Percentiles rank a stretch among this genome's conserved stretches.
Conservation (phyloP, 768 basidiomycete genomes). For the Chalciporus piperatus region DNA sequence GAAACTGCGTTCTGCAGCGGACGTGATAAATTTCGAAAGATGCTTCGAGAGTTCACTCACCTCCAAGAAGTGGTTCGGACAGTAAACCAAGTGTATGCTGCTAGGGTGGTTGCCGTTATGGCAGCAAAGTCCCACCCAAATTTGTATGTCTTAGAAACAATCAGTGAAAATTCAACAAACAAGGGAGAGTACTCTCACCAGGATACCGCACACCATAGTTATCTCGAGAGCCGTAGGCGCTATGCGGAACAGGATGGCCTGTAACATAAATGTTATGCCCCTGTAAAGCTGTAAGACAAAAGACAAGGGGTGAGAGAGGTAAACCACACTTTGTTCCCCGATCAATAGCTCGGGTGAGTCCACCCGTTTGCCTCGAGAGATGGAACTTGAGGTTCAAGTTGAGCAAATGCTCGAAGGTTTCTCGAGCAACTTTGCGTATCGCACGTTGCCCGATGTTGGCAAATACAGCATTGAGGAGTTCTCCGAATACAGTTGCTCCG, state of each 20-base stretch:
- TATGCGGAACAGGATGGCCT: constrained; percentile 91
- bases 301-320: background rate
- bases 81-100: constrained; percentile 95
- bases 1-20: constrained; percentile 74
- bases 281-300: constrained; percentile 37
- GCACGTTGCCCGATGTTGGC: constrained; percentile 94
- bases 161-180: background rate
- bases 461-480: constrained; percentile 93
- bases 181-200: constrained; percentile 50
- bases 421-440: constrained; percentile 90
- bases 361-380: constrained; percentile 90
- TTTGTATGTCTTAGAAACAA: constrained; percentile 73
- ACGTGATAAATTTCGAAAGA: background rate
- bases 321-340: constrained; percentile 86
- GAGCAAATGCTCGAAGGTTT: constrained; percentile 92
- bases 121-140: constrained; percentile 98
- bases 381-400: constrained; percentile 92
- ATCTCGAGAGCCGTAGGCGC: constrained; percentile 96
- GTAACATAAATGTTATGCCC: constrained; percentile 93
- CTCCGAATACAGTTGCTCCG: constrained; percentile 85
- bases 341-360: constrained; percentile 94
- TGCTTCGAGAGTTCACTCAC: constrained; percentile 37
- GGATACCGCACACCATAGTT: constrained; percentile 93
- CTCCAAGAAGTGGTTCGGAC: constrained; percentile 95
- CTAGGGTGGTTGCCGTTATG: constrained; percentile 81